Conservation (phyloP, 106 monocot genomes). For the Posidonia australis region DNA sequence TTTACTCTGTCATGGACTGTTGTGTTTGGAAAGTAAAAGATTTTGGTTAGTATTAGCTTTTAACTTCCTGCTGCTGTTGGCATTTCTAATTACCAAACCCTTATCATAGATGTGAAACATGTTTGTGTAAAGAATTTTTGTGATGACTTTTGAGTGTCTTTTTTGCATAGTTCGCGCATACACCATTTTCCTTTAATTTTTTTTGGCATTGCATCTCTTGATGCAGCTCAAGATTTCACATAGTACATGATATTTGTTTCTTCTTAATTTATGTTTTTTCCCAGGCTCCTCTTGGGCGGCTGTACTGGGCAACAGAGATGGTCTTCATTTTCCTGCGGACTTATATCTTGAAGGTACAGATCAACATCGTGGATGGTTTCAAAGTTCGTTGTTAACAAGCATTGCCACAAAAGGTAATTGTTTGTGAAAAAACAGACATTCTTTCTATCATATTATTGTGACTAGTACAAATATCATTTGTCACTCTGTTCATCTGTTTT, state of each 20-base stretch:
- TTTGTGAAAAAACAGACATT: too few relatives aligned
- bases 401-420: constrained; percentile 80
- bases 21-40: too few relatives aligned
- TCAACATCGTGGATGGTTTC: constrained; percentile 99
- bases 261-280: neutral
- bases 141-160: too few relatives aligned
- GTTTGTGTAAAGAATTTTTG: too few relatives aligned
- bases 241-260: neutral
- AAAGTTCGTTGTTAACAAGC: constrained; percentile 92
- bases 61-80: too few relatives aligned
- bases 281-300: constrained; percentile 98
- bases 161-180: neutral
- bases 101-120: too few relatives aligned
- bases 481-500: neutral
- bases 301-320: constrained; percentile 58
- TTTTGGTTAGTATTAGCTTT: too few relatives aligned
- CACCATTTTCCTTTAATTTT: too few relatives aligned
- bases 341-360: constrained; percentile 96
- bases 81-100: too few relatives aligned
- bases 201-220: too few relatives aligned
- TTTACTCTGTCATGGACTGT: too few relatives aligned
- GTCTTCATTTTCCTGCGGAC: constrained; percentile 76
- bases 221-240: neutral
- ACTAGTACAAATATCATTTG: neutral
- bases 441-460: neutral